Evolutionary conservation across 176 grass and related monocot species (phyloP).

Genomic region (Triticum monococcum): DNA sequence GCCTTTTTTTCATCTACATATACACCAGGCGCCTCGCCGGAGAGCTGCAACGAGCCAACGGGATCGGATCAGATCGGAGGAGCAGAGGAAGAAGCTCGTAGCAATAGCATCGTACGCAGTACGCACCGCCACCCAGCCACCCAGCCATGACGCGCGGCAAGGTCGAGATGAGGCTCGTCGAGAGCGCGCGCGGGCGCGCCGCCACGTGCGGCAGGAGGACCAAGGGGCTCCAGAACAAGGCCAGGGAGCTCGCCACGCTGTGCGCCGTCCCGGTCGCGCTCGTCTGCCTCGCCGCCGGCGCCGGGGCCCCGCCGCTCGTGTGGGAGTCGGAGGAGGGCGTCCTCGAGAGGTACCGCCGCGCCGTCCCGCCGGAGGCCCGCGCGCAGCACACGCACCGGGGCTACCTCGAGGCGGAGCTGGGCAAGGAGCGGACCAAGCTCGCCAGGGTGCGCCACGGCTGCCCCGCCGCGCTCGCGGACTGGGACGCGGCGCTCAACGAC

Average conservation of each 20-base stretch:
- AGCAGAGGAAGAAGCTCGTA: background rate
- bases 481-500: conserved; percentile 15
- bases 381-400: conserved; percentile 1
- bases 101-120: too few species aligned
- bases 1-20: background rate
- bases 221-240: conserved; percentile 15
- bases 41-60: background rate
- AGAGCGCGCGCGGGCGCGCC: background rate
- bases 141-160: background rate
- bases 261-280: conserved; percentile 29
- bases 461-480: background rate
- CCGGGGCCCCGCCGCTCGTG: background rate
- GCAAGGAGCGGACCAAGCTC: conserved; percentile 29
- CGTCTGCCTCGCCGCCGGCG: background rate
- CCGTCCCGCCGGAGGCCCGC: conserved; percentile 2
- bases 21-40: background rate
- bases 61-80: background rate
- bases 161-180: background rate
- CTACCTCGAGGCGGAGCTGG: background rate
- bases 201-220: background rate
- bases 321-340: conserved; percentile 35
- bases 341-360: conserved; percentile 22
- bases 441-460: conserved; percentile 9
- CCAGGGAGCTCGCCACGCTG: conserved; percentile 3
- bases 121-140: background rate